Conservation (phyloP, 106 monocot species). For the Platanthera guangdongensis region DNA sequence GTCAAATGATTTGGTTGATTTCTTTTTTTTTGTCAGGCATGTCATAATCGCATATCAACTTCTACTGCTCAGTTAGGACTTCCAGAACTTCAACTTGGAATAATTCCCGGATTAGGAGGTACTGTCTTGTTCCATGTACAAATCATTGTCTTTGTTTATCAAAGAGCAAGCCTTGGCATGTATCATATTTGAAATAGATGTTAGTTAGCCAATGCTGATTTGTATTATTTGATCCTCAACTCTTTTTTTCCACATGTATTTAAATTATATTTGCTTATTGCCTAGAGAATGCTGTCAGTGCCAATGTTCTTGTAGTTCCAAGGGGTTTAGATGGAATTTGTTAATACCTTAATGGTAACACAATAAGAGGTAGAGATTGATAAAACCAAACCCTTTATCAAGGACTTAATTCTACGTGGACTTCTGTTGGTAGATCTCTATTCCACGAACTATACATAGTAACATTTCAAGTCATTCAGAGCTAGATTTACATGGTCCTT, state of each 20-base stretch:
- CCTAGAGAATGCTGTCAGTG: background rate
- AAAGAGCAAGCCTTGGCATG: background rate
- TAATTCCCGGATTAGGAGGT: conserved; percentile 98
- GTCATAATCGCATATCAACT: conserved; percentile 85
- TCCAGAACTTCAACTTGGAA: conserved; percentile 91
- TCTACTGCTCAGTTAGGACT: conserved; percentile 64
- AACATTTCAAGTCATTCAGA: too few species aligned
- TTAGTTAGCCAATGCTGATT: background rate
- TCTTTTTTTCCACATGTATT: background rate
- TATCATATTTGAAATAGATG: background rate
- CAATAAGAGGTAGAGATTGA: too few species aligned
- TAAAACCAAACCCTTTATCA: too few species aligned
- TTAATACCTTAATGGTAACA: too few species aligned
- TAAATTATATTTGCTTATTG: background rate
- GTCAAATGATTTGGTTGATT: background rate
- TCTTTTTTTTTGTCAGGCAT: conserved; percentile 37
- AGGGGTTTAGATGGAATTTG: too few species aligned
- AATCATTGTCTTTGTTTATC: background rate
- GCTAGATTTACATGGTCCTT: too few species aligned
- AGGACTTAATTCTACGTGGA: too few species aligned
- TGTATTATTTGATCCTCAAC: background rate
- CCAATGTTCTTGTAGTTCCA: background rate
- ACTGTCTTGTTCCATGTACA: background rate
- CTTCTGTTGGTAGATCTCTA: too few species aligned
- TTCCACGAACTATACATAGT: too few species aligned